Evolutionary conservation across 768 basidiomycete genomes (phyloP), one percentile per base, ranked within the genome.

Genomic region (Royoungia palumana): DNA sequence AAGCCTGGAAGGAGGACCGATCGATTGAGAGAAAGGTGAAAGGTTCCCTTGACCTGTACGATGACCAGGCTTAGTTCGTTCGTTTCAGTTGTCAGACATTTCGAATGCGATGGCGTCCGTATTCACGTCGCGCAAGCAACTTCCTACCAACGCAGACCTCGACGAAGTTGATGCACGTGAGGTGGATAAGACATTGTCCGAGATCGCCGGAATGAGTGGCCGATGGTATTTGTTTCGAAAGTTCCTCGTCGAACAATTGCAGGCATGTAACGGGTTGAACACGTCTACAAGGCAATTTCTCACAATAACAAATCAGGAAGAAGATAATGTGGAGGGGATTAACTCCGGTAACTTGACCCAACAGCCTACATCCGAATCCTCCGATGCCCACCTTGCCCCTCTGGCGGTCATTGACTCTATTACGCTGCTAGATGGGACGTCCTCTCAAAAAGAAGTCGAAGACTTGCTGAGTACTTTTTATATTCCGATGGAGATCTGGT

Each of bases 1-100:
- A 83, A 38, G 81, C 85, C 17, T 99, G 96, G 95, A 89, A 89
- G 59, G 94, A 96, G 64, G 94, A 97, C 61, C 75, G 96, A 45
- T 70, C 78, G 16, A 81, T 94, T 57, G 82, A 86, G 57, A 78
- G 91, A 42, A 92, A 90, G 77, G 91, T 85, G 49, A 20, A 65
- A 44, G 32, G 2, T 1, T 50, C 40, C 10, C 44, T 2, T 17
- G 51, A 46, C 51, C 11, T 17, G 12, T 17, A n/a, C 40, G 7
- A 30, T 37, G 22, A 47, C 51, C 37, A 25, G 40, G 24, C 44
- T 32, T 6, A 49, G 5, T n/a, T 16, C 37, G 5, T n/a, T 16
- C 37, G 27, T 32, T 19, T 12, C 51, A 83, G 82, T 60, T 84
- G 41, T 54, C 67, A 35, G 82, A 83, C 42, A 61, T 78, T 16